phyloP scores from a whole-genome alignment of 2,329 filamentous ascomycete species.

The Neopestalotiopsis sp. region DNA sequence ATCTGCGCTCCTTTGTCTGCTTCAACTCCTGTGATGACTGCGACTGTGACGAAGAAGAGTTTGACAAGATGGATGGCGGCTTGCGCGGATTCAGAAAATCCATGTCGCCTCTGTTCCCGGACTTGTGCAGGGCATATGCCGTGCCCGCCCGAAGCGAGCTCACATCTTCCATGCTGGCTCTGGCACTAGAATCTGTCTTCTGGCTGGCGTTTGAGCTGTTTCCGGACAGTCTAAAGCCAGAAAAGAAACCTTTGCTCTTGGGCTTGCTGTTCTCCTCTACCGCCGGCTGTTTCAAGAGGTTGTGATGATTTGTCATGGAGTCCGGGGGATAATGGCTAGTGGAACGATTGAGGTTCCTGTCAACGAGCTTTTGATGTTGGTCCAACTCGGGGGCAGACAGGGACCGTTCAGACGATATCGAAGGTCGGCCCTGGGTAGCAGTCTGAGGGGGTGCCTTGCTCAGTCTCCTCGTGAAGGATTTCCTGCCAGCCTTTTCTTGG shows the following conservation, averaged over 20 bases:
- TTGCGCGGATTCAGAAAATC: slow-evolving; percentile 29
- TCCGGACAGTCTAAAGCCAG: slow-evolving; percentile 27
- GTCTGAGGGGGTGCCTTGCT: slow-evolving; percentile 41
- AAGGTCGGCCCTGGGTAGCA: slow-evolving; percentile 28
- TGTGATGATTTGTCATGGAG: slow-evolving; percentile 26
- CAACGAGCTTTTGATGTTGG: slow-evolving; percentile 23
- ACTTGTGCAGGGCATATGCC: slow-evolving; percentile 24
- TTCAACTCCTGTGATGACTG: slow-evolving; percentile 34
- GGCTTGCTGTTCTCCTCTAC: slow-evolving; percentile 28
- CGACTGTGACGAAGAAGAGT: slow-evolving; percentile 34
- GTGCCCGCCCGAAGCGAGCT: slow-evolving; percentile 19
- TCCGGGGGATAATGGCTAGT: slow-evolving; percentile 20
- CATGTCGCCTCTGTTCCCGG: slow-evolving; percentile 23
- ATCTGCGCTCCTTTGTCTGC: slow-evolving; percentile 25
- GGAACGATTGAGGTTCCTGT: slow-evolving; percentile 24
- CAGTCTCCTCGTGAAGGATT: slow-evolving; percentile 43
- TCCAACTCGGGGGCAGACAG: slow-evolving; percentile 33
- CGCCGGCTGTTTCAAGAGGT: slow-evolving; percentile 12
- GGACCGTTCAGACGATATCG: slow-evolving; percentile 32
- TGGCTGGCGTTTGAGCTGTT: slow-evolving; percentile 30
- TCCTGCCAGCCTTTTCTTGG: slow-evolving; percentile 42
- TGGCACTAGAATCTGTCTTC: slow-evolving; percentile 28
- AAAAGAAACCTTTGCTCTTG: slow-evolving; percentile 35
- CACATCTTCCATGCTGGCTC: slow-evolving; percentile 23
- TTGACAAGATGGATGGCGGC: slow-evolving; percentile 32